Evolutionary conservation across 202 grass and related monocot genomes (phyloP).

Genomic region (Setaria italica): DNA sequence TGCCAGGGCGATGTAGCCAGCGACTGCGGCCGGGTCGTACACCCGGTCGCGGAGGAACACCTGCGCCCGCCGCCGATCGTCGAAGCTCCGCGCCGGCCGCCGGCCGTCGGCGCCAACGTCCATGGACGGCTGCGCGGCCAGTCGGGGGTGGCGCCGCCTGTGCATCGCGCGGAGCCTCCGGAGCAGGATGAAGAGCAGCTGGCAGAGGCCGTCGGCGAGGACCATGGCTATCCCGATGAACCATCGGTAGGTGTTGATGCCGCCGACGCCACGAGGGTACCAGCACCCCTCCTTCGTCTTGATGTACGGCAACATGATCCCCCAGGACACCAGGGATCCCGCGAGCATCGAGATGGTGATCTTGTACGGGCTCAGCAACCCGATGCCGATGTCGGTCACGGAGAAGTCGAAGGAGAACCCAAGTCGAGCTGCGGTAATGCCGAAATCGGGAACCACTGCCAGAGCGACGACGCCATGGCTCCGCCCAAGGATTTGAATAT

Average conservation of each 20-base stretch:
- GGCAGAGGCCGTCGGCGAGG: conserved; percentile 60
- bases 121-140: conserved; percentile 20
- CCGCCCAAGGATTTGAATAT: conserved; percentile 51
- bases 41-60: conserved; percentile 61
- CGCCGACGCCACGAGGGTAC: conserved; percentile 33
- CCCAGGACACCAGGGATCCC: conserved; percentile 49
- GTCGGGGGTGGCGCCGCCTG: neutral
- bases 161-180: conserved; percentile 36
- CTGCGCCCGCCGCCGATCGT: conserved; percentile 47
- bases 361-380: conserved; percentile 52
- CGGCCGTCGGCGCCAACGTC: conserved; percentile 4
- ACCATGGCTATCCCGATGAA: conserved; percentile 62
- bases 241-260: conserved; percentile 34
- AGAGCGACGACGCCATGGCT: conserved; percentile 45
- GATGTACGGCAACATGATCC: conserved; percentile 52
- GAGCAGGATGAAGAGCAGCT: conserved; percentile 39
- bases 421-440: conserved; percentile 26
- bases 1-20: conserved; percentile 32
- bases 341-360: conserved; percentile 48
- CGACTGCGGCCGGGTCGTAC: neutral
- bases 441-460: conserved; percentile 60
- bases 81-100: conserved; percentile 32
- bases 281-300: conserved; percentile 41
- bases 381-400: conserved; percentile 48
- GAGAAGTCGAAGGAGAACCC: conserved; percentile 64